A percentile compares a stretch with the other conserved stretches of the same genome.
phyloP scores from a whole-genome alignment of 306 rosid genomes.

The Trichosanthes truncata region DNA sequence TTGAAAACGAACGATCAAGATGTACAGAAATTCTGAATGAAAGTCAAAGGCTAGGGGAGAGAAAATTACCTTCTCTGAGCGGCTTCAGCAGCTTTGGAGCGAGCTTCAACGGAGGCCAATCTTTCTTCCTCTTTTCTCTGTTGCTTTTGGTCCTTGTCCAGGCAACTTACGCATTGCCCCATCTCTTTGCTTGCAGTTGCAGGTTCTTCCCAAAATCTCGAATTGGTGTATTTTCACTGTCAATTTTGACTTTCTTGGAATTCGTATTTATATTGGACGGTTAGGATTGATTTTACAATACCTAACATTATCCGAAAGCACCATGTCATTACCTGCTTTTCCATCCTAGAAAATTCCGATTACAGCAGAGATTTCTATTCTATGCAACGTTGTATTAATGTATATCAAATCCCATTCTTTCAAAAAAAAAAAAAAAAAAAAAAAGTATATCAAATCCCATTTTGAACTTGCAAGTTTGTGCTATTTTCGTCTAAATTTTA shows the following conservation, averaged over 20 bases:
- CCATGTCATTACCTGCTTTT: background rate
- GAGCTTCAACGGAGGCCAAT: constrained; percentile 73
- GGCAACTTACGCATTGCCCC: constrained; percentile 78
- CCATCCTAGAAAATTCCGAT: background rate
- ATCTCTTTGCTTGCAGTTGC: constrained; percentile 15
- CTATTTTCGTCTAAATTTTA: too few relatives aligned
- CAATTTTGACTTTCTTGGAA: background rate
- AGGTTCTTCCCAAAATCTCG: background rate
- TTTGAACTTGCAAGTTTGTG: too few relatives aligned
- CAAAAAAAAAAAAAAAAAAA: too few relatives aligned
- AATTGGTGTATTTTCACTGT: constrained; percentile 2
- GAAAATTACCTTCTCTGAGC: constrained; percentile 59
- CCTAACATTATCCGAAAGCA: background rate
- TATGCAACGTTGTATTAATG: background rate
- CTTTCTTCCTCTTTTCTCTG: constrained; percentile 64
- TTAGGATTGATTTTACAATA: background rate
- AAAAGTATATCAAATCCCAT: too few relatives aligned
- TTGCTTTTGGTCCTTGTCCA: constrained; percentile 57
- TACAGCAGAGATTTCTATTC: background rate
- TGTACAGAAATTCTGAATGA: background rate
- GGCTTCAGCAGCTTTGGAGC: constrained; percentile 82
- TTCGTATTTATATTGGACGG: background rate
- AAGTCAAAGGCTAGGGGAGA: background rate
- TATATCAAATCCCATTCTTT: too few relatives aligned
- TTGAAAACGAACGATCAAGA: background rate